Conservation (phyloP, 139 green algal species). For the Haematococcus lacustris region DNA sequence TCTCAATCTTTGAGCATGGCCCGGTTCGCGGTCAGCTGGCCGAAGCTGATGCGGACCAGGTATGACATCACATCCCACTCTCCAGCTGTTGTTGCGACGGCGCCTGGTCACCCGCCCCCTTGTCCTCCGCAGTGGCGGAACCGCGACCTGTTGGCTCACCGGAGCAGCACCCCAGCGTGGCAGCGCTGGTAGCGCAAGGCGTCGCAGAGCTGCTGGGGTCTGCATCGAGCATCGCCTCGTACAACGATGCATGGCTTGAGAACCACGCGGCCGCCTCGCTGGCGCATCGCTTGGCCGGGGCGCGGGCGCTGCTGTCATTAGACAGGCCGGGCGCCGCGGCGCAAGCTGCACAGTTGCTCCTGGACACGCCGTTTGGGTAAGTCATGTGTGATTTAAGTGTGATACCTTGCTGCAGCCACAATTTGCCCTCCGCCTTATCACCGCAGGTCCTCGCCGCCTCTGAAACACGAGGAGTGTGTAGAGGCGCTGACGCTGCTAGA, state of each 20-base stretch:
- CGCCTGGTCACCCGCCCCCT: no score
- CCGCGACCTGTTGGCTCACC: not conserved
- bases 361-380: conserved; percentile 3
- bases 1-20: not conserved
- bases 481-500: conserved; percentile 4
- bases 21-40: not conserved
- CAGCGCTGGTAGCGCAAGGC: conserved; percentile 28
- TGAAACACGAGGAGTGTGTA: conserved; percentile 19
- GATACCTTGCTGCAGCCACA: not conserved
- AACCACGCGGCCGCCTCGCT: conserved; percentile 29
- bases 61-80: not conserved
- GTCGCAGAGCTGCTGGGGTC: conserved; percentile 36
- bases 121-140: conserved; percentile 2
- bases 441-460: conserved; percentile 2
- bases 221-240: conserved; percentile 7
- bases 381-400: not conserved
- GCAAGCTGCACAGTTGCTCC: conserved; percentile 12
- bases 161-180: conserved; percentile 20
- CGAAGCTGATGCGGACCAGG: not conserved
- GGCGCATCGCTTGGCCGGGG: conserved; percentile 37
- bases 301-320: conserved; percentile 34
- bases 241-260: conserved; percentile 26
- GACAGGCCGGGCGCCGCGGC: conserved; percentile 9
- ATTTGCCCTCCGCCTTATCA: not conserved
- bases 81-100: not conserved